These are phyloP conservation scores for Thalassiosira mediterranea DNA, from an alignment of 352 stramenopile genomes.

Conservation along the genomic window DNA sequence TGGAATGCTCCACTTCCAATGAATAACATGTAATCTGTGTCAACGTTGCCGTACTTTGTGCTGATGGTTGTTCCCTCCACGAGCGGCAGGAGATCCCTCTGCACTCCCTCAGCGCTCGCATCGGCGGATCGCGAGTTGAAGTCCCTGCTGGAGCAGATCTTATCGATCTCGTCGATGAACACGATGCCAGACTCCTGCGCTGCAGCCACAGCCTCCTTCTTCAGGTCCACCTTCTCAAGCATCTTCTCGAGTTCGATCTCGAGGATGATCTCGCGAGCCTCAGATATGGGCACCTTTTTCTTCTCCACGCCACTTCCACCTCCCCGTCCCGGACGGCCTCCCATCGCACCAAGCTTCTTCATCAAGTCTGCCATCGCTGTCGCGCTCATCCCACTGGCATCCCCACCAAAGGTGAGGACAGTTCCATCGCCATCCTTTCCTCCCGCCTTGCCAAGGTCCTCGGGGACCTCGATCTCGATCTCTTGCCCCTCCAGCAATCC, in stretches of 20 bases:
- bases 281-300: conserved; percentile 92
- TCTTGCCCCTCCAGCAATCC: conserved; percentile 86
- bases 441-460: conserved; percentile 28
- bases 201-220: conserved; percentile 86
- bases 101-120: conserved; percentile 97
- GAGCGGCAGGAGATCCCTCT: conserved; percentile 97
- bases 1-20: conserved; percentile 98
- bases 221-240: conserved; percentile 82
- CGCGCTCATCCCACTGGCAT: conserved; percentile 61
- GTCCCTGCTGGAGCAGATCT: conserved; percentile 96
- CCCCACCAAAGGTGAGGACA: conserved; percentile 49
- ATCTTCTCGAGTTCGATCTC: conserved; percentile 95
- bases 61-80: conserved; percentile 97
- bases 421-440: conserved; percentile 49
- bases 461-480: conserved; percentile 83
- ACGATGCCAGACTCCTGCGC: conserved; percentile 99
- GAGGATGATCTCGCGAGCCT: conserved; percentile 92
- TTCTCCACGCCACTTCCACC: conserved; percentile 81
- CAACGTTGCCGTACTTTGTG: conserved; percentile 99
- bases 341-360: conserved; percentile 62
- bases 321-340: conserved; percentile 22
- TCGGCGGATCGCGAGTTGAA: conserved; percentile 88
- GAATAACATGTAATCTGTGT: conserved; percentile 99
- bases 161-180: conserved; percentile 99
- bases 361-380: conserved; percentile 71